A percentile compares a stretch with the other conserved stretches of the same genome.
These are phyloP conservation scores for Cutaneotrichosporon sp. DNA, from an alignment of 1,284 basidiomycete species.

Conservation along the genomic window DNA sequence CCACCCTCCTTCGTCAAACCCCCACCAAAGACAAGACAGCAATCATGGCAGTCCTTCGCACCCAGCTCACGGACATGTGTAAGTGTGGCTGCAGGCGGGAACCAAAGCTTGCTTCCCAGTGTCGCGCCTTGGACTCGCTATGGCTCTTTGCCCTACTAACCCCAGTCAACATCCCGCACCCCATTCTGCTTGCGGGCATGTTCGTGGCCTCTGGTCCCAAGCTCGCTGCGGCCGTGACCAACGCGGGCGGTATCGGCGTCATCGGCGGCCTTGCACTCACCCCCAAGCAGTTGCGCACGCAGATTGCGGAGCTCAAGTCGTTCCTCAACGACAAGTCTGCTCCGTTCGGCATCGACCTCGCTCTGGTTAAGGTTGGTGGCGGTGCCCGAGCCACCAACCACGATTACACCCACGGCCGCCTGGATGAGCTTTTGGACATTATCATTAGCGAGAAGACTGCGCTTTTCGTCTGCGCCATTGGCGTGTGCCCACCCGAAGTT, in stretches of 20 bases:
- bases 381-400: conserved; percentile 77
- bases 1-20: not conserved
- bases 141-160: not conserved
- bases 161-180: conserved; percentile 73
- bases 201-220: conserved; percentile 83
- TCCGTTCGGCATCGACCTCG: conserved; percentile 82
- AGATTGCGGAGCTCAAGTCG: conserved; percentile 73
- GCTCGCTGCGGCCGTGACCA: conserved; percentile 69
- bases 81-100: not conserved
- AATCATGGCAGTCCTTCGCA: conserved; percentile 19
- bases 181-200: conserved; percentile 78
- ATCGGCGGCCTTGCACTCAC: conserved; percentile 53
- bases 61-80: conserved; percentile 17
- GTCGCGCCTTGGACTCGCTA: not conserved
- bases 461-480: conserved; percentile 77
- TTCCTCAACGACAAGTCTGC: conserved; percentile 58
- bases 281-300: conserved; percentile 50
- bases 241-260: conserved; percentile 81
- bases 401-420: conserved; percentile 66
- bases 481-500: conserved; percentile 72
- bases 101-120: not conserved
- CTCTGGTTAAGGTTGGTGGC: conserved; percentile 77
- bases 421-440: conserved; percentile 69
- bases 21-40: not conserved
- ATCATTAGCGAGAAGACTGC: conserved; percentile 80